Evolutionary conservation across 371 early-diverging fungal genomes (phyloP), one percentile per base, ranked within the genome.

Genomic region (Lichtheimia corymbifera): DNA sequence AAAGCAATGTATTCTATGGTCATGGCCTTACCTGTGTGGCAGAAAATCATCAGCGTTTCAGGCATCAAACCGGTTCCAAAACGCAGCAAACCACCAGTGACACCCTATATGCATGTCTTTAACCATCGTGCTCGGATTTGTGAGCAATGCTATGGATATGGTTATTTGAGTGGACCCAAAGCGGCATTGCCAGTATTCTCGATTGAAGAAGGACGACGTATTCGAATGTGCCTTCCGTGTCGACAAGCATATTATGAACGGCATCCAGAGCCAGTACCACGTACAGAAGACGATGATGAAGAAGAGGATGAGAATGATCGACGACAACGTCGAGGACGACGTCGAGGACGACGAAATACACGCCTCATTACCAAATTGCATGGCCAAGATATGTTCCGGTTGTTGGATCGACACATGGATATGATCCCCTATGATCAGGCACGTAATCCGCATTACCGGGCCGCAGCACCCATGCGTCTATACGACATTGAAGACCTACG

Each of bases 401-500:
- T 62, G 12, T n/a, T 1, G 2, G 42, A 55, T 2, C 1, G 7
- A 0, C 51, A 62, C 27, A 20, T 62, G 50, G 44, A 50, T 25
- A 24, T n/a, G 1, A 17, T 55, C 14, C 28, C 49, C 11, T 51
- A 56, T 27, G 20, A 5, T 4, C 4, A 42, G 4, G 51, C n/a
- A 27, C 43, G 51, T 3, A 71, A 71, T 56, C 68, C 68, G 0
- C 52, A 71, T 35, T 65, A 65, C 30, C 45, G 63, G 6, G 5
- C 5, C 14, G 62, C 65, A 2, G 50, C 68, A 5, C 68, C 65
- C 1, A 65, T 71, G 72, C 62, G 64, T 13, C 53, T 71, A 1
- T 71, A 63, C 27, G 58, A 61, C 1, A 27, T 57, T n/a, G 20
- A 53, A 5, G 20, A 58, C 5, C 42, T 71, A n/a, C 30, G 58